A percentile compares a stretch with the other conserved stretches of the same genome.
Conservation (phyloP, 2,329 filamentous ascomycete species). For the Dactylella cylindrospora region DNA sequence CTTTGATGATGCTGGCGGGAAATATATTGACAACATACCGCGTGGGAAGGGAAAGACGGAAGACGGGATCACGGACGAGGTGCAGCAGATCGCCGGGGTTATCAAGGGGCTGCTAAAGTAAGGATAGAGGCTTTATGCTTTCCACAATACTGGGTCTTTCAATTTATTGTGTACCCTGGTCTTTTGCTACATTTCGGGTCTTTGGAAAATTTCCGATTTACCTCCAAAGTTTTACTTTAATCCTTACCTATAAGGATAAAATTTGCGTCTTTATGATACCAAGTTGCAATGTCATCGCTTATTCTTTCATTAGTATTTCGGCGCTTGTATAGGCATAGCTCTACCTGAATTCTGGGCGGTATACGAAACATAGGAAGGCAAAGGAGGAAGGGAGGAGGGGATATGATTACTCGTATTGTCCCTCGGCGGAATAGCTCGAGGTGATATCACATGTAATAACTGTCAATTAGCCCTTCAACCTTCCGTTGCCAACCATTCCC, state of each 20-base stretch:
- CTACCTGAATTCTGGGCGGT: neutral
- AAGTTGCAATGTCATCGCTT: neutral
- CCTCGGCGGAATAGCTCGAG: too few species aligned
- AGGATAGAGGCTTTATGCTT: neutral
- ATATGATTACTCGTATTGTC: too few species aligned
- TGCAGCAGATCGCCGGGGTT: constrained; percentile 19
- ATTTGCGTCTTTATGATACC: neutral
- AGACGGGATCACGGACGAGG: constrained; percentile 10
- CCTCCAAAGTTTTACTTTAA: neutral
- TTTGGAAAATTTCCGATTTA: too few species aligned
- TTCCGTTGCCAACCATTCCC: too few species aligned
- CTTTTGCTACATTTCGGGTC: too few species aligned
- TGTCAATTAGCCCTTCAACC: too few species aligned
- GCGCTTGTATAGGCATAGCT: neutral
- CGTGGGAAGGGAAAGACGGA: constrained; percentile 8
- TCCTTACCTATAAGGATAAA: neutral
- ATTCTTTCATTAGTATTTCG: neutral
- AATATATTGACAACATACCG: constrained; percentile 5
- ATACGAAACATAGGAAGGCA: neutral
- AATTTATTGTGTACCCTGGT: neutral
- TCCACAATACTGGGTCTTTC: neutral
- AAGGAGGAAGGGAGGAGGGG: neutral
- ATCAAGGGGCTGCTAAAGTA: constrained; percentile 32
- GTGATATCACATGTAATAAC: too few species aligned
- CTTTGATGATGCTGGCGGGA: constrained; percentile 14